These are phyloP conservation scores for Cryptosporidium tyzzeri DNA, from an alignment of 169 alveolate species.

Conservation along the genomic window DNA sequence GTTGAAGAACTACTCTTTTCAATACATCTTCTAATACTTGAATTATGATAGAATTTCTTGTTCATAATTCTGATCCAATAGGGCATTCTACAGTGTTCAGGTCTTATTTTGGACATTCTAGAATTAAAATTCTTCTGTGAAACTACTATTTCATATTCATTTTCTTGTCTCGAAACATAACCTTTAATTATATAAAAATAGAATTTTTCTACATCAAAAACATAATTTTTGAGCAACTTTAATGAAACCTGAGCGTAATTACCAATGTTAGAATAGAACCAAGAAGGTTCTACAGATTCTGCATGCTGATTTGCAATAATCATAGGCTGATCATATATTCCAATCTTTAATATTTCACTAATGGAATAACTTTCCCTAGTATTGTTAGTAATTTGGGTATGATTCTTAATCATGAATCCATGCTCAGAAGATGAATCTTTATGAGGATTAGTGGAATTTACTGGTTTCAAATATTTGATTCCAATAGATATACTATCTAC, in stretches of 20 bases:
- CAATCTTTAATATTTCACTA: slow-evolving; percentile 54
- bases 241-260: slow-evolving; percentile 53
- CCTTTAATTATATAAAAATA: slow-evolving; percentile 58
- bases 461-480: slow-evolving; percentile 35
- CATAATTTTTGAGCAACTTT: slow-evolving; percentile 40
- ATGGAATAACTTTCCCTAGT: slow-evolving; percentile 1
- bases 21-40: background rate
- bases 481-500: slow-evolving; percentile 56
- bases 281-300: slow-evolving; percentile 56
- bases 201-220: slow-evolving; percentile 68
- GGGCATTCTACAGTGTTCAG: slow-evolving; percentile 3
- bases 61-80: slow-evolving; percentile 37
- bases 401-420: background rate
- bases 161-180: slow-evolving; percentile 72
- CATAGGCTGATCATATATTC: slow-evolving; percentile 70
- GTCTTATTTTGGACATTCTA: background rate
- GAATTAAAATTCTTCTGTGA: slow-evolving; percentile 25
- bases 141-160: slow-evolving; percentile 63
- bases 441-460: background rate
- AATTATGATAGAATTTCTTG: background rate
- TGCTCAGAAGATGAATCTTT: background rate
- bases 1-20: background rate
- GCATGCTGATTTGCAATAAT: slow-evolving; percentile 39
- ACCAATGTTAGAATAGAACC: slow-evolving; percentile 74
- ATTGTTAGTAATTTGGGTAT: background rate